Base-by-base conservation (phyloP, 129 eudicot species). In the Lonicera japonica region DNA sequence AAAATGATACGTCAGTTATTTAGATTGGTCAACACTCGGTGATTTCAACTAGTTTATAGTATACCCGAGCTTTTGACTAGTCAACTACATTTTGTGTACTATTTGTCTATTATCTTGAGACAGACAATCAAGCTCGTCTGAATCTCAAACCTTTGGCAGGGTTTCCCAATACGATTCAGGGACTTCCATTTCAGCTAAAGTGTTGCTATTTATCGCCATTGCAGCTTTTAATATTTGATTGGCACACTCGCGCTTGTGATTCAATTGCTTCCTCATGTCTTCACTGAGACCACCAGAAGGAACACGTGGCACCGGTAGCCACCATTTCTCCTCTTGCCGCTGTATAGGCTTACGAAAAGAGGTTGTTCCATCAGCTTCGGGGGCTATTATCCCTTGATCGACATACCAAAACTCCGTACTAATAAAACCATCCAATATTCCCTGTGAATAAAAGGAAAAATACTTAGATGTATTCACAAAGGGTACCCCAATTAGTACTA, bases 261-360 rank as follows among this genome's bases (percentile, higher is more conserved):
- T 80, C 63, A 94, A 63, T 54, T 73, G 76, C 72, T 81, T 94
- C 58, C 96, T 71, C 48, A 77, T 66, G 15, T 45, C 70, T 61
- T 85, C 96, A 8, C 74, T 87, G 34, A 94, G 89, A 65, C 99
- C 99, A 15, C 82, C 87, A n/a, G 89, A 66, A 50, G 96, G 95
- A 54, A 94, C 96, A 20, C 99, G 89, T 58, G 99, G 99, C 46
- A 92, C 96, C 5, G 99, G 99, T 51, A 92, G 81, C 99, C 99
- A 92, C 99, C 99, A 92, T 36, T 88, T 92, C 39, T 88, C 99
- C 72, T 88, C 91, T 70, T 92, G 96, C 56, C 99, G 82, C 56
- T 87, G 89, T 73, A 74, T 75, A 9, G 86, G 70, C 67, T 85
- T 85, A 50, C 67, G 88, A 38, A 76, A 82, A 23, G 96, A 82